phyloP scores from a whole-genome alignment of 2,329 filamentous ascomycete species.

The Aphanoascus verrucosus region DNA sequence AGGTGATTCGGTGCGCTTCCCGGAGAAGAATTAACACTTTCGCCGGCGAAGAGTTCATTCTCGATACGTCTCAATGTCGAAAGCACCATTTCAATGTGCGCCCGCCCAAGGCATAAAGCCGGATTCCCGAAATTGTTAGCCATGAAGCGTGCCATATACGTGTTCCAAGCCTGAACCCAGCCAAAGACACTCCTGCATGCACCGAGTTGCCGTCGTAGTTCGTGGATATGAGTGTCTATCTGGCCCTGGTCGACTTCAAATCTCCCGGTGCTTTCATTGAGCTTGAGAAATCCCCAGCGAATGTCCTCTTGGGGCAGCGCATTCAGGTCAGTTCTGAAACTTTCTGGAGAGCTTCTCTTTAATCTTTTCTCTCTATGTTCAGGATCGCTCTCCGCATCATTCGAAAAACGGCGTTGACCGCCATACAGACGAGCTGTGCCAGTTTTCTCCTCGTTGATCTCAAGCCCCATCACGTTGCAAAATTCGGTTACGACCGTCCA shows the following conservation, averaged over 20 bases:
- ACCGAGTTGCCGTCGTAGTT: slow-evolving; percentile 49
- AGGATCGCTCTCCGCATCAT: slow-evolving; percentile 5
- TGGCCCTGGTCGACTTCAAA: slow-evolving; percentile 51
- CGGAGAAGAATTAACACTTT: slow-evolving; percentile 16
- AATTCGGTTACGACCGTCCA: slow-evolving; percentile 52
- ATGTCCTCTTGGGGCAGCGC: slow-evolving; percentile 45
- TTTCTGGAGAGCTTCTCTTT: not conserved
- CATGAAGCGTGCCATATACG: slow-evolving; percentile 48
- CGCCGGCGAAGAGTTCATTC: slow-evolving; percentile 37
- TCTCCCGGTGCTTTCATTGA: slow-evolving; percentile 43
- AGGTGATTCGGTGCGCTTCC: slow-evolving; percentile 47
- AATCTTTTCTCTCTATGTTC: slow-evolving; percentile 4
- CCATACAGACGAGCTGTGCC: slow-evolving; percentile 39
- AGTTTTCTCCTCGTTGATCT: slow-evolving; percentile 50
- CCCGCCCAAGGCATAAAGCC: slow-evolving; percentile 44
- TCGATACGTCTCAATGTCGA: slow-evolving; percentile 45
- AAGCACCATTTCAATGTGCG: slow-evolving; percentile 48
- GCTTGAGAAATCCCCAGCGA: slow-evolving; percentile 49
- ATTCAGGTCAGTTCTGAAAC: slow-evolving; percentile 7
- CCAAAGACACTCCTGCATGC: slow-evolving; percentile 47
- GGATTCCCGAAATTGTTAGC: slow-evolving; percentile 48
- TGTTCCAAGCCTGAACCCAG: slow-evolving; percentile 52
- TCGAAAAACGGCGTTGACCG: slow-evolving; percentile 11
- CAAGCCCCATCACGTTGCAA: slow-evolving; percentile 44
- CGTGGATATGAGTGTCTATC: slow-evolving; percentile 50